These are phyloP conservation scores for Linnemannia exigua DNA, from an alignment of 192 early-diverging fungal genomes.

Conservation along the genomic window DNA sequence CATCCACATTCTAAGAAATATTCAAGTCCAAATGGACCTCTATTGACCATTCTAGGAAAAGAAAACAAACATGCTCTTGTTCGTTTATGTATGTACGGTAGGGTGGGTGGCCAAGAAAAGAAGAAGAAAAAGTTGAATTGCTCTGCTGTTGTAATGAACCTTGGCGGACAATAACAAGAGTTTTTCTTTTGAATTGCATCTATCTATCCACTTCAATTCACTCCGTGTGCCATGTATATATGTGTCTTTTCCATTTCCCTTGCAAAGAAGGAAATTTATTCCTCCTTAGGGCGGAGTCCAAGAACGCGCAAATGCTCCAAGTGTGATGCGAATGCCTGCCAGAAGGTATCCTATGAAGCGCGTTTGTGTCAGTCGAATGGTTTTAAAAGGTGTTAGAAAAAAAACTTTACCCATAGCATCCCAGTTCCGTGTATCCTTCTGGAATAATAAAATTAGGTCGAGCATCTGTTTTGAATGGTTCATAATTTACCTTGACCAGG, in stretches of 20 bases:
- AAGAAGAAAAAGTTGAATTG: too few species aligned
- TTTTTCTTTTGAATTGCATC: too few species aligned
- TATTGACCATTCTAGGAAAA: constrained; percentile 8
- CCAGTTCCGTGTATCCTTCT: too few species aligned
- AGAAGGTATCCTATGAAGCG: constrained; percentile 57
- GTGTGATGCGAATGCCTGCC: constrained; percentile 63
- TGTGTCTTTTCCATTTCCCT: not conserved
- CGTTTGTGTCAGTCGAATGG: too few species aligned
- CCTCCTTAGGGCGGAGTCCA: constrained; percentile 55
- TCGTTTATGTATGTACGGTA: too few species aligned
- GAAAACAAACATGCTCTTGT: not conserved
- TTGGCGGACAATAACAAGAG: not conserved
- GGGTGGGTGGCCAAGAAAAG: too few species aligned
- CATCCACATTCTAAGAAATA: not conserved
- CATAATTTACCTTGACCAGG: constrained; percentile 56
- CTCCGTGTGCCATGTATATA: not conserved
- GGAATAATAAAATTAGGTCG: too few species aligned
- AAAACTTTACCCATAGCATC: too few species aligned
- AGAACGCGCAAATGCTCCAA: constrained; percentile 60
- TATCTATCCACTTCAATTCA: not conserved
- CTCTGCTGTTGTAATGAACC: too few species aligned
- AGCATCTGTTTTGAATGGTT: too few species aligned
- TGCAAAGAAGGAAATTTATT: not conserved
- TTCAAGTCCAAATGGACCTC: not conserved
- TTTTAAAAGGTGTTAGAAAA: too few species aligned